Base-by-base conservation (phyloP, 1,139 yeast genomes). In the Yamadazyma blattariae region DNA sequence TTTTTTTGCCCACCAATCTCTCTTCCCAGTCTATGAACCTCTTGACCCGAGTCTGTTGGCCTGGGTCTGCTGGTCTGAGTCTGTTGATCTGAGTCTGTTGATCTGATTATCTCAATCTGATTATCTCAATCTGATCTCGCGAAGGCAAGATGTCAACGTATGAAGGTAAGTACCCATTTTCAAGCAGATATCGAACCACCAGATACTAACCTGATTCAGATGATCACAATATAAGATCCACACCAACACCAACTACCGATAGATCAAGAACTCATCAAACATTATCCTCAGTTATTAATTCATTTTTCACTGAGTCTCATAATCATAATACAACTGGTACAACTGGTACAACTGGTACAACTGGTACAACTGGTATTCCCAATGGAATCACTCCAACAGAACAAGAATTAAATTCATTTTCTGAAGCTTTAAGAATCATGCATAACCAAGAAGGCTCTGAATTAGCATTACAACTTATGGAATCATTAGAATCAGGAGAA, bases 81-180 rank as follows among this genome's bases (percentile, higher is more conserved):
- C n/a, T n/a, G n/a, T n/a, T n/a, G n/a, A n/a, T n/a, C n/a, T n/a
- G n/a, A n/a, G n/a, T n/a, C n/a, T 21, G 24, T 10, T 21, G 24
- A 8, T 29, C 13, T 11, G 8, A 6, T 20, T 7, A n/a, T n/a
- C 31, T 9, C 25, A 7, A 9, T 19, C 18, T 16, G 10, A 18
- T n/a, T n/a, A n/a, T 20, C 30, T 11, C 9, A 18, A 4, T n/a
- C 18, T 13, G 23, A 19, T 27, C 30, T 12, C 30, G 25, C 27
- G 27, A 25, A 22, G 34, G 31, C 38, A 25, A 20, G 11, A 65
- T 65, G 71, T 60, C 71, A 13, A 64, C 64, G 21, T 65, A 69
- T 52, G 74, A 69, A 59, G 67, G 74, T 67, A 64, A 24, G 73
- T 29, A 25, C 24, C 24, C n/a, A 21, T n/a, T n/a, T n/a, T n/a